A percentile compares a stretch with the other conserved stretches of the same genome.
These are phyloP conservation scores for Vigna angularis DNA, from an alignment of 306 rosid species.

Conservation along the genomic window DNA sequence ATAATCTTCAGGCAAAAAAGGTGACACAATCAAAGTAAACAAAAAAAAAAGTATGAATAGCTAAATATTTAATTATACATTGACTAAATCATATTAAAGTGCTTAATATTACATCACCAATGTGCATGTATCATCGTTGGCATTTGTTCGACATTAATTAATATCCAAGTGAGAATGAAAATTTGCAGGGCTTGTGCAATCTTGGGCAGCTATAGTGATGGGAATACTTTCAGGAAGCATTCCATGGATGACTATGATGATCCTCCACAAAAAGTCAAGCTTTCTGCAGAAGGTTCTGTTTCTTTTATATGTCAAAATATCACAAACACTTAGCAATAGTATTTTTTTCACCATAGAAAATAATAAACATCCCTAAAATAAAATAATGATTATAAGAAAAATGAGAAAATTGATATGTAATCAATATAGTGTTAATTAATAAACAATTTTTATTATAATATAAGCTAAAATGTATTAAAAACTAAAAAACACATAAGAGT, in stretches of 20 bases:
- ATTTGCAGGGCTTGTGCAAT: conserved; percentile 76
- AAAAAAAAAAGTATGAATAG: background rate
- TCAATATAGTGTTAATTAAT: no score
- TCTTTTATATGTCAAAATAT: background rate
- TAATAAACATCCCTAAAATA: no score
- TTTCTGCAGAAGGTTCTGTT: conserved; percentile 69
- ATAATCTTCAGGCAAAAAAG: background rate
- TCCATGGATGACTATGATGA: conserved; percentile 96
- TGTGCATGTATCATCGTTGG: background rate
- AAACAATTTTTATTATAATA: no score
- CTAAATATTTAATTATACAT: background rate
- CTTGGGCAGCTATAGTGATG: conserved; percentile 97
- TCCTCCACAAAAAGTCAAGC: conserved; percentile 78
- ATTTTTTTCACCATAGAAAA: no score
- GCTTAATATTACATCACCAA: background rate
- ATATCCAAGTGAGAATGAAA: background rate
- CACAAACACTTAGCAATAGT: no score
- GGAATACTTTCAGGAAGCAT: conserved; percentile 77
- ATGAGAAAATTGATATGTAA: no score
- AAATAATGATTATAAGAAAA: no score
- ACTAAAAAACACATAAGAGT: no score
- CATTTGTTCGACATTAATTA: conserved; percentile 30
- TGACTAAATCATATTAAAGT: background rate
- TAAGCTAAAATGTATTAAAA: no score
- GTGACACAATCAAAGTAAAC: background rate